Evolutionary conservation across 805 yeast genomes (phyloP).

Genomic region (Myxozyma vanderwaltii): DNA sequence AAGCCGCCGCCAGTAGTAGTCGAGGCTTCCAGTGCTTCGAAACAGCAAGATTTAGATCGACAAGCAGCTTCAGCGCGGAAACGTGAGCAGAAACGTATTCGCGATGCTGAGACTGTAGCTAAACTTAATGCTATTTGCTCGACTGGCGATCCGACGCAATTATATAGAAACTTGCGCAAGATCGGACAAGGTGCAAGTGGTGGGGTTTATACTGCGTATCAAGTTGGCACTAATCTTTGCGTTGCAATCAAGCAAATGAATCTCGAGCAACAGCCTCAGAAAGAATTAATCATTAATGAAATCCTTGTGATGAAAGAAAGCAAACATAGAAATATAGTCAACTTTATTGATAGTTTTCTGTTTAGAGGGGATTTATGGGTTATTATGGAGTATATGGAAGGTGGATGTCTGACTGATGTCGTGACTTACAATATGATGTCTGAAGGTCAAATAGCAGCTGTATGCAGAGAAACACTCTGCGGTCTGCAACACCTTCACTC

Average conservation of each 20-base stretch:
- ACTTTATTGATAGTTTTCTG: conserved; percentile 83
- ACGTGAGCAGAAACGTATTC: conserved; percentile 70
- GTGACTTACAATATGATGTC: conserved; percentile 87
- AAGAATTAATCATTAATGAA: conserved; percentile 91
- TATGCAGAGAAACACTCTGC: conserved; percentile 83
- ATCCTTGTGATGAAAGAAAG: conserved; percentile 94
- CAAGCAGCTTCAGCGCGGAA: conserved; percentile 49
- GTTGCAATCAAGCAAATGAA: conserved; percentile 98
- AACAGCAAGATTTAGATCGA: conserved; percentile 8
- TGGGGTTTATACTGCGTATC: conserved; percentile 87
- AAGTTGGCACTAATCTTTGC: conserved; percentile 46
- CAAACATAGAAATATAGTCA: conserved; percentile 88
- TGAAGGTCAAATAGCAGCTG: conserved; percentile 94
- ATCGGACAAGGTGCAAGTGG: conserved; percentile 99
- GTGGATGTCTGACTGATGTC: conserved; percentile 94
- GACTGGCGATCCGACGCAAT: conserved; percentile 79
- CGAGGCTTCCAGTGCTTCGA: not conserved
- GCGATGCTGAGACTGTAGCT: conserved; percentile 81
- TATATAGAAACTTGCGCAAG: conserved; percentile 57
- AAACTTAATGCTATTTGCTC: conserved; percentile 81
- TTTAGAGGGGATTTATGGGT: conserved; percentile 82
- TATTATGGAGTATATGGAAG: conserved; percentile 98
- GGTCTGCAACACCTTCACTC: conserved; percentile 88
- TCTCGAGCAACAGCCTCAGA: conserved; percentile 90
- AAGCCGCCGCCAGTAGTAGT: not conserved